These are phyloP conservation scores for Podila horticola DNA, from an alignment of 192 early-diverging fungal species.

Conservation along the genomic window DNA sequence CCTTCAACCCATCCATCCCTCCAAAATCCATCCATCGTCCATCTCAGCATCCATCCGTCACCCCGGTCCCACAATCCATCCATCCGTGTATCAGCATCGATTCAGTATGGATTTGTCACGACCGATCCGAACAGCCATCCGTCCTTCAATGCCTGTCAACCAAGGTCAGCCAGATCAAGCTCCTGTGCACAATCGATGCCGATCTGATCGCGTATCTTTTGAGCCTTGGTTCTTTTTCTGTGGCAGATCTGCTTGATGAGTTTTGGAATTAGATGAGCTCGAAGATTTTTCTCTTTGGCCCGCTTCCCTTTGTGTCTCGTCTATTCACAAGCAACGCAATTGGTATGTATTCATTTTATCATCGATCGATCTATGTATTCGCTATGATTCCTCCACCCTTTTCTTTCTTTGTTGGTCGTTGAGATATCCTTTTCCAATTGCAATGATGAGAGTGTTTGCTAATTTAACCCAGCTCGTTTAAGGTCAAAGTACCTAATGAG, in stretches of 20 bases:
- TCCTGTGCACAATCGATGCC: neutral
- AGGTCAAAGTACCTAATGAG: slow-evolving; percentile 54
- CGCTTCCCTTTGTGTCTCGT: too few relatives aligned
- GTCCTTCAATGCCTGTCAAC: neutral
- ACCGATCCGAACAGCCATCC: neutral
- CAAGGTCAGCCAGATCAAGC: neutral
- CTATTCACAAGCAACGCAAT: neutral
- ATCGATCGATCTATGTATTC: too few relatives aligned
- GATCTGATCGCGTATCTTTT: too few relatives aligned
- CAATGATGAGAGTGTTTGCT: slow-evolving; percentile 63
- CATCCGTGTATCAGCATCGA: neutral
- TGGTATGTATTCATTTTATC: slow-evolving; percentile 5
- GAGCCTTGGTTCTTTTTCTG: too few relatives aligned
- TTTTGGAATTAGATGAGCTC: too few relatives aligned
- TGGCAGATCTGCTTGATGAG: too few relatives aligned
- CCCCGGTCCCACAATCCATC: slow-evolving; percentile 5
- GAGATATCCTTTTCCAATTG: neutral
- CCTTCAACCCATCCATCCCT: neutral
- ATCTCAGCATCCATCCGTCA: neutral
- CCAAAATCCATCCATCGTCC: neutral
- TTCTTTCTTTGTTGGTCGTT: neutral
- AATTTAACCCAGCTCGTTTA: slow-evolving; percentile 84
- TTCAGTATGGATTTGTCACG: too few relatives aligned
- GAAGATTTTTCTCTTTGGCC: too few relatives aligned
- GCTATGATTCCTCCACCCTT: neutral